Evolutionary conservation across 345 rosid genomes (phyloP), one percentile per base, ranked within the genome.

Genomic region (Cardamine resedifolia): DNA sequence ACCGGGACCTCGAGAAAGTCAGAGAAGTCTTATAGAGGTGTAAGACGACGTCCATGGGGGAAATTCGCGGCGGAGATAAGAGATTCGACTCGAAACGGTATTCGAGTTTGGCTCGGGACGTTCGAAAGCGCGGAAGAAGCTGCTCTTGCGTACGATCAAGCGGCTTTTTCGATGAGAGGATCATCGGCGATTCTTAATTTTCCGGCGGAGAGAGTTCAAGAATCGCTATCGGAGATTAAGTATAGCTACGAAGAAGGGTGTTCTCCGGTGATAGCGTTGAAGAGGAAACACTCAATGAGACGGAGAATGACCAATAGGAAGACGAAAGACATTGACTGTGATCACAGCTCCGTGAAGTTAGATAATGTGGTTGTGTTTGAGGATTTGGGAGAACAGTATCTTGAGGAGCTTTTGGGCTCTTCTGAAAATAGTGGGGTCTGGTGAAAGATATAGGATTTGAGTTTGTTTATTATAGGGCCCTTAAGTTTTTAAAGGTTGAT

Each of bases 181-280:
- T 44, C 84, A 0, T 78, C 77, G 2, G 91, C 94, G 7, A 59
- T 83, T 7, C 82, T 88, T 0, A 88, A 88, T 52, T 88, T 88
- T 66, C 85, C 92, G 10, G 88, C 77, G n/a, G 96, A 86, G 60
- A 86, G 64, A 60, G 97, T 89, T 11, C 58, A 62, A 66, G 87
- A 86, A 21, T 93, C 98, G 9, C 86, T 93, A 0, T 60, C 61
- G 66, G 97, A 86, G 15, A 77, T 93, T 72, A 81, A 77, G 78
- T 84, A 66, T 28, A 68, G 69, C 56, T 58, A 51, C 30, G 88
- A 81, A 6, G 94, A 85, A 26, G 96, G 86, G 4, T 83, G 89
- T 71, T 93, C 98, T 5, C 98, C 97, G 4, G 97, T 93, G 20
- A 83, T 89, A 20, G 98, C 97, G 27, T 82, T 93, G 12, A 93